Evolutionary conservation across 1,139 yeast species (phyloP).

Genomic region (Hemisphaericaspora lyxosophila): DNA sequence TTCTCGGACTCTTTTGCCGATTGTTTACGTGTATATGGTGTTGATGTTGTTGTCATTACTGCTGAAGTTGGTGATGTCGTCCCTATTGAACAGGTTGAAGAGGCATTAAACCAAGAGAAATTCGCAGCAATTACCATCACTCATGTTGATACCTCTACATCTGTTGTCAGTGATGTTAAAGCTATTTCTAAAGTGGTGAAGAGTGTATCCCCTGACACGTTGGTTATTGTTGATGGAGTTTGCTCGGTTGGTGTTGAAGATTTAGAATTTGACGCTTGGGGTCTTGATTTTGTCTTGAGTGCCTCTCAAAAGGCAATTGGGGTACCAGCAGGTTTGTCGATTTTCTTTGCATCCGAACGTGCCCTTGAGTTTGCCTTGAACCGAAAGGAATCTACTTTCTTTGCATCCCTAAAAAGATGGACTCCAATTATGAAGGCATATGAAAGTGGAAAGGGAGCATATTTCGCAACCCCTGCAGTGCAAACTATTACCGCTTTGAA

Average conservation of each 20-base stretch:
- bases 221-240: conserved; percentile 88
- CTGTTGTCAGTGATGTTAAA: conserved; percentile 76
- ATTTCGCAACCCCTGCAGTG: conserved; percentile 93
- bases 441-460: conserved; percentile 78
- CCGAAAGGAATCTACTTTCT: conserved; percentile 63
- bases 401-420: conserved; percentile 83
- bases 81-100: conserved; percentile 55
- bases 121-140: conserved; percentile 81
- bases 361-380: conserved; percentile 64
- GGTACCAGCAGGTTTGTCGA: conserved; percentile 87
- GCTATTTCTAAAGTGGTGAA: conserved; percentile 62
- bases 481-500: conserved; percentile 82
- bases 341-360: conserved; percentile 72
- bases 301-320: conserved; percentile 97
- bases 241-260: conserved; percentile 91
- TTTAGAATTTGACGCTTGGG: conserved; percentile 86
- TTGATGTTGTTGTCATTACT: conserved; percentile 62
- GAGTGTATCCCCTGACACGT: conserved; percentile 70
- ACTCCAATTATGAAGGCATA: conserved; percentile 84
- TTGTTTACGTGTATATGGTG: conserved; percentile 70
- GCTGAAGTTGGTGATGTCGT: conserved; percentile 77
- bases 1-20: conserved; percentile 88
- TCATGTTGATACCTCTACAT: conserved; percentile 95
- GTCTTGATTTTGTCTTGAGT: conserved; percentile 80
- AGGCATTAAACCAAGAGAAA: conserved; percentile 47